phyloP scores from a whole-genome alignment of 2,329 filamentous ascomycete genomes.

The Colletotrichum sansevieriae region DNA sequence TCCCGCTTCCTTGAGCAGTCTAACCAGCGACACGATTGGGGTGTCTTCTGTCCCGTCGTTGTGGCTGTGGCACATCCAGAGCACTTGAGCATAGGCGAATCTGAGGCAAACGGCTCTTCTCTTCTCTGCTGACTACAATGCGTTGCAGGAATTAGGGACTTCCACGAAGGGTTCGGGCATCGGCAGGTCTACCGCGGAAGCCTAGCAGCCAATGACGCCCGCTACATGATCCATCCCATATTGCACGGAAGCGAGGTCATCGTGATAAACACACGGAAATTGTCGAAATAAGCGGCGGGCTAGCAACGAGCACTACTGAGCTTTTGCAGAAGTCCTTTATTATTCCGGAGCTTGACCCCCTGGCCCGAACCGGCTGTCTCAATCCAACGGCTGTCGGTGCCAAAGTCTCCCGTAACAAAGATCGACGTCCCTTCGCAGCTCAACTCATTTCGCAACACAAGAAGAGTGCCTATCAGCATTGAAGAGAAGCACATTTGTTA shows the following conservation, averaged over 20 bases:
- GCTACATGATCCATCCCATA: neutral
- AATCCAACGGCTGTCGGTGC: neutral
- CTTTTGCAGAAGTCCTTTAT: constrained; percentile 10
- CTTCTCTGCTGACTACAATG: constrained; percentile 16
- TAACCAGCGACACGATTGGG: neutral
- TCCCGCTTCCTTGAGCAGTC: constrained; percentile 8
- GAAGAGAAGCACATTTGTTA: neutral
- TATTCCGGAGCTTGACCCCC: constrained; percentile 18
- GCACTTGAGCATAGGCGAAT: constrained; percentile 2
- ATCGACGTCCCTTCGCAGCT: constrained; percentile 8
- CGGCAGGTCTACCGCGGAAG: neutral
- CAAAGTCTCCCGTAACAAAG: constrained; percentile 20
- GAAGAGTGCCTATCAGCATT: neutral
- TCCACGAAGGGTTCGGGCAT: constrained; percentile 27
- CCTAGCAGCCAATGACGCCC: constrained; percentile 12
- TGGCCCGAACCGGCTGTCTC: constrained; percentile 2
- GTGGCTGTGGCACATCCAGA: constrained; percentile 12
- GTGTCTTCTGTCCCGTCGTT: constrained; percentile 1
- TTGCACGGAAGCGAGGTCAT: constrained; percentile 12
- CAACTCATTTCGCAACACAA: neutral
- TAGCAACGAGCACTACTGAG: neutral
- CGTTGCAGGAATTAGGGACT: constrained; percentile 20
- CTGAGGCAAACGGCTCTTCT: constrained; percentile 23
- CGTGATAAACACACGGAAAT: neutral
- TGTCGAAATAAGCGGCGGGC: neutral